Evolutionary conservation across 257 asterid species (phyloP).

Genomic region (Striga asiatica): DNA sequence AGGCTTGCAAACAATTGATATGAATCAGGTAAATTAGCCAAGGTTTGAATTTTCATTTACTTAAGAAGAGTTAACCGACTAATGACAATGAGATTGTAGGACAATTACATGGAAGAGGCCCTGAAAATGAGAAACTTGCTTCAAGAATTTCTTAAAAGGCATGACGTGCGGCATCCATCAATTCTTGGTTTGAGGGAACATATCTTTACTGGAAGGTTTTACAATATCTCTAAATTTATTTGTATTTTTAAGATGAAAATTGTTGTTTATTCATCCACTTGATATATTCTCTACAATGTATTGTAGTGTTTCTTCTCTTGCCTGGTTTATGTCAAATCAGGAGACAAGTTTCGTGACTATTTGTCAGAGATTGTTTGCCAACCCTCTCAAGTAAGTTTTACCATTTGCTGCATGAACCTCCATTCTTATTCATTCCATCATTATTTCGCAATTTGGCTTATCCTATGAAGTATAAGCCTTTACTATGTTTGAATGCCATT

Average conservation of each 20-base stretch:
- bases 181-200: conserved; percentile 61
- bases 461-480: no score
- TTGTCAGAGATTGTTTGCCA: conserved; percentile 50
- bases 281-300: not conserved
- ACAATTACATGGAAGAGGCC: conserved; percentile 60
- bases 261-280: not conserved
- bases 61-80: not conserved
- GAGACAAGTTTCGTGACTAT: conserved; percentile 55
- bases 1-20: conserved; percentile 86
- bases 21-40: conserved; percentile 63
- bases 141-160: conserved; percentile 42
- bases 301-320: conserved; percentile 50
- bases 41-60: not conserved
- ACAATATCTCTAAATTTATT: not conserved
- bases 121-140: conserved; percentile 54
- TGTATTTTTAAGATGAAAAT: not conserved
- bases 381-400: conserved; percentile 45
- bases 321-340: conserved; percentile 62
- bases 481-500: no score
- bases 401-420: not conserved
- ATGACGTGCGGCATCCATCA: conserved; percentile 45
- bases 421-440: not conserved
- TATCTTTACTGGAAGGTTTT: conserved; percentile 54
- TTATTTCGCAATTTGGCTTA: no score
- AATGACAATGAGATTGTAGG: conserved; percentile 23